Conservation (phyloP, 441 rosid genomes). For the Gossypium lobatum region DNA sequence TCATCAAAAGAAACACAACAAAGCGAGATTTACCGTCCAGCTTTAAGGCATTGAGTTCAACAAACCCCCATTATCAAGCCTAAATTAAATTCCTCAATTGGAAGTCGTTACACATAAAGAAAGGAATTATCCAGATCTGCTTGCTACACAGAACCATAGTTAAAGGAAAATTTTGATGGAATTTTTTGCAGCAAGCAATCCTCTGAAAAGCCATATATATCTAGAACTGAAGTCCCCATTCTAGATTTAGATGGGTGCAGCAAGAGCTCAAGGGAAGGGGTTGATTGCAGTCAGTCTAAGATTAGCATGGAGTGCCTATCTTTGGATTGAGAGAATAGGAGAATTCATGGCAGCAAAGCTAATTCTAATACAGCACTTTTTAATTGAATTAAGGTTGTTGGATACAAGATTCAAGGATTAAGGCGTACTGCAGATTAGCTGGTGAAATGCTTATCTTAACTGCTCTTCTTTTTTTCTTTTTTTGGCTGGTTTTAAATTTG, state of each 20-base stretch:
- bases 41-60: background rate
- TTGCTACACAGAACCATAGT: background rate
- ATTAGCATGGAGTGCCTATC: background rate
- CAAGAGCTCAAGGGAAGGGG: background rate
- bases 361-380: background rate
- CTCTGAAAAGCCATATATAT: background rate
- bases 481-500: no score
- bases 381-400: background rate
- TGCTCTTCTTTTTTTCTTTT: no score
- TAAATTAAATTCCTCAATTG: conserved; percentile 1
- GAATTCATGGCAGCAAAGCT: background rate
- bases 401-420: background rate
- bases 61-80: background rate
- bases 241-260: background rate
- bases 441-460: no score
- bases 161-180: background rate
- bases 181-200: background rate
- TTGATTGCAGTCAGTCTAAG: background rate
- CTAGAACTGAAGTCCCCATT: background rate
- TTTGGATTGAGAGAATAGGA: background rate
- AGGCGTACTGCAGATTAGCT: background rate
- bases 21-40: background rate
- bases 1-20: background rate
- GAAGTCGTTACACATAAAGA: background rate
- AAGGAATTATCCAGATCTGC: background rate